Evolutionary conservation across 345 rosid species (phyloP), one percentile per base, ranked within the genome.

Genomic region (Eucalyptus paniculata): DNA sequence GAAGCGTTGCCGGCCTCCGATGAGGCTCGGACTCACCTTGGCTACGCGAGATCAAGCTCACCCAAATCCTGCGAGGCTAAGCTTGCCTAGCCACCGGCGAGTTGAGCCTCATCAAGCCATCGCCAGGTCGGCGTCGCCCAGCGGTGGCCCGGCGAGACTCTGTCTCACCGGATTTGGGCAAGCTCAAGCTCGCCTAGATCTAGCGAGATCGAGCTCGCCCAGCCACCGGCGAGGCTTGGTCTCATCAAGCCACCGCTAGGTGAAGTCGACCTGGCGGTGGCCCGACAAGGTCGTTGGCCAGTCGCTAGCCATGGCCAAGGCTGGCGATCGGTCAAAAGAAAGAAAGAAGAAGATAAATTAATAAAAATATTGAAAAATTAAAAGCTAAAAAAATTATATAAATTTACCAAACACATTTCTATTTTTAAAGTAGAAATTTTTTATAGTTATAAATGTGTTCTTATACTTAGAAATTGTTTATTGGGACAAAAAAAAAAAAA

Each of bases 1-100:
- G 3, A 15, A 15, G 19, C 18, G 3, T 50, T 8, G 0, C 1
- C 1, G 18, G 18, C 17, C 18, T 15, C 7, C 3, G 0, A 6
- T 14, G 51, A 50, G 50, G 50, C 6, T 13, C 5, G 6, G 6
- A 13, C 50, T 49, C n/a, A 0, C 5, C 2, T 49, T 4, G 50
- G 2, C 16, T 50, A 50, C 6, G 16, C 50, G 0, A 50, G 6
- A 16, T 50, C 50, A 0, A 50, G 17, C 50, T 50, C 50, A 5
- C 15, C 15, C 50, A 49, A 49, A 49, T 49, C 50, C 1, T 49
- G 2, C 15, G 5, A 49, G 2, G 1, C 50, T 5, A 1, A 50
- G 51, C 51, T 50, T 17, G 3, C 17, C 51, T 2, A 50, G 2
- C 51, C 51, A 50, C 17, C 3, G 0, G 1, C 0, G 2, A 50